phyloP scores from a whole-genome alignment of 352 stramenopile species.

The Sclerospora graminicola region DNA sequence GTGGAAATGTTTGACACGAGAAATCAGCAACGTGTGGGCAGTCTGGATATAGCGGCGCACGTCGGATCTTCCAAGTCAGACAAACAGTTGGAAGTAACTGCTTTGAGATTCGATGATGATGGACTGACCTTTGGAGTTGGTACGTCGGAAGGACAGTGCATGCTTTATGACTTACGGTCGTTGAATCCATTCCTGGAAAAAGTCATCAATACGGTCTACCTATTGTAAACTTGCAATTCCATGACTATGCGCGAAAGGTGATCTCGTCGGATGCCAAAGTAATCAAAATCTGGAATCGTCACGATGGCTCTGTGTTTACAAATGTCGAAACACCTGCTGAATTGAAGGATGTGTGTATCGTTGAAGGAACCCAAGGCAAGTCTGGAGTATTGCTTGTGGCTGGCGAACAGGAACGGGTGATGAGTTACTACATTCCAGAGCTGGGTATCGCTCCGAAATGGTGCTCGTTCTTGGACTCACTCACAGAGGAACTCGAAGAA shows the following conservation, averaged over 20 bases:
- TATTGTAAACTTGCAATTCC: conserved; percentile 92
- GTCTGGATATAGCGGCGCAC: conserved; percentile 43
- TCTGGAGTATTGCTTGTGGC: conserved; percentile 95
- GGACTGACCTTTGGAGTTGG: conserved; percentile 92
- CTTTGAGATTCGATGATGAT: conserved; percentile 90
- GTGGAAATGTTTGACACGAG: conserved; percentile 95
- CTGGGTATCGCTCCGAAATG: conserved; percentile 96
- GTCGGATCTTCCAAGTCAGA: conserved; percentile 8
- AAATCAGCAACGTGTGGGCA: conserved; percentile 53
- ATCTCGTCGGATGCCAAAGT: conserved; percentile 95
- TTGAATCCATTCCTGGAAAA: conserved; percentile 91
- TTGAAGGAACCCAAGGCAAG: conserved; percentile 81
- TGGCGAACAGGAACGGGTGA: conserved; percentile 93
- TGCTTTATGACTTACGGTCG: conserved; percentile 95
- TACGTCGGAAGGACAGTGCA: conserved; percentile 89
- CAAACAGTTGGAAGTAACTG: conserved; percentile 83
- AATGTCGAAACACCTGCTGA: conserved; percentile 96
- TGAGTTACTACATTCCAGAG: conserved; percentile 98
- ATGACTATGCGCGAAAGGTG: conserved; percentile 83
- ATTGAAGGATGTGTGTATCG: conserved; percentile 94
- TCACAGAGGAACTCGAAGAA: conserved; percentile 99
- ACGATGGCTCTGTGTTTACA: conserved; percentile 85
- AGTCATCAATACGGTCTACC: conserved; percentile 96
- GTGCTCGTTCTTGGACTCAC: conserved; percentile 98
- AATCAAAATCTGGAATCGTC: conserved; percentile 97